Percentiles rank a stretch among this genome's conserved stretches.
phyloP scores from a whole-genome alignment of 495 filamentous ascomycete genomes.

The Penicillium pulvis region DNA sequence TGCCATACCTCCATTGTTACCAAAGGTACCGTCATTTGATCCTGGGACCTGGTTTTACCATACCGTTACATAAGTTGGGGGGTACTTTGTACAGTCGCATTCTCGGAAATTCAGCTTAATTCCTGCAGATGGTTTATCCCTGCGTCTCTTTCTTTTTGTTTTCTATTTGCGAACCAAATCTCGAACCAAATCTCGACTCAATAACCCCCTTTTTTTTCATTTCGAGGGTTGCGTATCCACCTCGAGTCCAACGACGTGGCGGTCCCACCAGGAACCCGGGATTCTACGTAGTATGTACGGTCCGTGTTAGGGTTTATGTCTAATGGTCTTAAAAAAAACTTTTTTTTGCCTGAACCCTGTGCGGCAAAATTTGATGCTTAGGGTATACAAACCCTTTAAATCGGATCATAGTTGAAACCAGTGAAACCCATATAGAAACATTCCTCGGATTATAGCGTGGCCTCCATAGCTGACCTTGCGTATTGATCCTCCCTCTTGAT shows the following conservation, averaged over 20 bases:
- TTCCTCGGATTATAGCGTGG: conserved; percentile 1
- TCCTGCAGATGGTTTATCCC: conserved; percentile 2
- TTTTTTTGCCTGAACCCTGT: no score
- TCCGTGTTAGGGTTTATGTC: conserved; percentile 11
- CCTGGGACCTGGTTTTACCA: background rate
- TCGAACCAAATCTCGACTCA: background rate
- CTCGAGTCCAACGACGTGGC: conserved; percentile 18
- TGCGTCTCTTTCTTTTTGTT: background rate
- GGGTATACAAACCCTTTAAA: background rate
- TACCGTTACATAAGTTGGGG: background rate
- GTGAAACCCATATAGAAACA: conserved; percentile 1
- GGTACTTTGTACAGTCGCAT: background rate
- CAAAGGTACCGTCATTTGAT: background rate
- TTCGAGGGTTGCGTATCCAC: conserved; percentile 16
- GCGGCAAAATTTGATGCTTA: background rate
- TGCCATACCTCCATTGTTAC: background rate
- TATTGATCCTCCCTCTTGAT: background rate
- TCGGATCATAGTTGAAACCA: background rate
- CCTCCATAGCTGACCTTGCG: conserved; percentile 15
- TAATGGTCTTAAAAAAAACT: background rate
- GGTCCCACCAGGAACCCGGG: conserved; percentile 20
- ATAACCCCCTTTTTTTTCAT: conserved; percentile 6
- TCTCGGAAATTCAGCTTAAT: background rate
- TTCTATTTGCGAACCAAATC: background rate
- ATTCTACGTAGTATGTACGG: conserved; percentile 7